Evolutionary conservation across 176 grass and related monocot genomes (phyloP).

Genomic region (Ampelocalamus luodianensis): DNA sequence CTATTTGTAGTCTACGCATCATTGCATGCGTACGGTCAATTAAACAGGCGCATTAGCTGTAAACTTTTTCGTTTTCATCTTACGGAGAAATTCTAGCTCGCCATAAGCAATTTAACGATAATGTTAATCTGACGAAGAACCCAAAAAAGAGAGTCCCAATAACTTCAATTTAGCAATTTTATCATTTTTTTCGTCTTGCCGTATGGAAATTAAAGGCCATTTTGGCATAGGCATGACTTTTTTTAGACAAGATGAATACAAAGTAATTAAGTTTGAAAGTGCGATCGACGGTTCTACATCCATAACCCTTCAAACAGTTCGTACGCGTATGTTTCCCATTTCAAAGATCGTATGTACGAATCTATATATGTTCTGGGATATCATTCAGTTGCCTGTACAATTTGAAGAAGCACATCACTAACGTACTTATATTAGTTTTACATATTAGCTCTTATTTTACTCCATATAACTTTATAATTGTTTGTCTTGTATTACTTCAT

Average conservation of each 20-base stretch:
- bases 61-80: background rate
- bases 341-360: background rate
- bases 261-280: background rate
- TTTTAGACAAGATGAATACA: background rate
- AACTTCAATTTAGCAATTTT: background rate
- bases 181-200: background rate
- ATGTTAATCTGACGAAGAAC: background rate
- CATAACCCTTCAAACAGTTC: background rate
- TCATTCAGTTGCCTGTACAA: background rate
- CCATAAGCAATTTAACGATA: background rate
- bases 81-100: too few relatives aligned
- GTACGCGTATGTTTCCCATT: background rate
- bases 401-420: background rate
- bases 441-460: background rate
- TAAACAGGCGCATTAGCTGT: background rate
- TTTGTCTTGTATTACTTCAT: background rate
- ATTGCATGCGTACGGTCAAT: conserved; percentile 51
- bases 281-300: background rate
- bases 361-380: background rate
- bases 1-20: conserved; percentile 24
- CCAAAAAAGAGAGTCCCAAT: background rate
- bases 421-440: background rate
- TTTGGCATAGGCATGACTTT: background rate
- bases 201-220: background rate
- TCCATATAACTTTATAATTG: background rate